phyloP scores from a whole-genome alignment of 345 rosid species.

The Gossypium arboreum region DNA sequence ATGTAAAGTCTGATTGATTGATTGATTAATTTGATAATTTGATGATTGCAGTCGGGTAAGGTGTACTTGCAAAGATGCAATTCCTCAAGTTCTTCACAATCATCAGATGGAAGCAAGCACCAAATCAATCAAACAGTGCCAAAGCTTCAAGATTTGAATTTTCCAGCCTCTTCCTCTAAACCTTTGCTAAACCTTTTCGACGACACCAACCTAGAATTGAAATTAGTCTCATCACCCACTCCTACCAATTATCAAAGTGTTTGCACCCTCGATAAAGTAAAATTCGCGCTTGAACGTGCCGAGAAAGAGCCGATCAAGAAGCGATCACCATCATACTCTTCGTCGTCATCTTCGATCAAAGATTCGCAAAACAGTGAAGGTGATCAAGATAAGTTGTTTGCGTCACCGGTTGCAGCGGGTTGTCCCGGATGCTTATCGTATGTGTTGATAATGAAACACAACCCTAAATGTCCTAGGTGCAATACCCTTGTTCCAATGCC shows the following conservation, averaged over 20 bases:
- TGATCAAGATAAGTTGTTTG: conserved; percentile 3
- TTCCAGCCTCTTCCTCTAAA: conserved; percentile 44
- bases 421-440: conserved; percentile 85
- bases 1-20: not conserved
- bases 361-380: conserved; percentile 27
- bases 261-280: conserved; percentile 89
- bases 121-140: conserved; percentile 44
- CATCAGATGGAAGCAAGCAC: conserved; percentile 29
- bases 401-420: conserved; percentile 58
- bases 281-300: conserved; percentile 66
- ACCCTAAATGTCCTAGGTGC: conserved; percentile 87
- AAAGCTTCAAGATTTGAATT: conserved; percentile 64
- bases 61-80: conserved; percentile 69
- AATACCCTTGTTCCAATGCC: conserved; percentile 51
- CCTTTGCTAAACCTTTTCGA: conserved; percentile 45
- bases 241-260: conserved; percentile 55
- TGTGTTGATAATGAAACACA: conserved; percentile 52
- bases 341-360: conserved; percentile 37
- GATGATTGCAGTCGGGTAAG: conserved; percentile 71
- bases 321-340: conserved; percentile 31
- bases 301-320: conserved; percentile 50
- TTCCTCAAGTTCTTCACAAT: conserved; percentile 39
- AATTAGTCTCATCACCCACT: conserved; percentile 25
- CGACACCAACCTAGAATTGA: conserved; percentile 47
- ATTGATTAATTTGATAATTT: not conserved